Conservation (phyloP, 2,329 filamentous ascomycete genomes). For the Arthrobotrys iridis region DNA sequence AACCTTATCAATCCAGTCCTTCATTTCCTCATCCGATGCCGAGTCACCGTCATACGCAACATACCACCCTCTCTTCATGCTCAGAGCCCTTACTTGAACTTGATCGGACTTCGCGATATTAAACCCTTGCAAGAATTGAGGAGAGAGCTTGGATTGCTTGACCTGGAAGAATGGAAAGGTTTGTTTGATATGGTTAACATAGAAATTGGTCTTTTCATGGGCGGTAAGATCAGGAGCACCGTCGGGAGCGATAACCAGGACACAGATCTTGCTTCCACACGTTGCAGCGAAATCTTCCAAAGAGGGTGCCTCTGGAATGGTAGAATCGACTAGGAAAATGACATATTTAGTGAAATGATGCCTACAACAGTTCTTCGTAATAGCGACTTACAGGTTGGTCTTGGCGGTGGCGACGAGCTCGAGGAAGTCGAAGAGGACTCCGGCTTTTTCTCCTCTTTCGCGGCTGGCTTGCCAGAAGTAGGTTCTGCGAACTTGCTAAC, state of each 20-base stretch:
- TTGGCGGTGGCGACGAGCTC: conserved; percentile 60
- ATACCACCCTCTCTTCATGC: conserved; percentile 87
- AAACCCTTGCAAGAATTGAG: conserved; percentile 70
- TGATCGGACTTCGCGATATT: conserved; percentile 72
- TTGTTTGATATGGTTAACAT: conserved; percentile 62
- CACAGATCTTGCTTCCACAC: conserved; percentile 67
- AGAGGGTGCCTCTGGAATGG: conserved; percentile 74
- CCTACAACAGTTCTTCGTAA: background rate
- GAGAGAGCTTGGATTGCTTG: conserved; percentile 68
- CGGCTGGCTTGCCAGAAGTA: conserved; percentile 66
- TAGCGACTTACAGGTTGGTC: conserved; percentile 61
- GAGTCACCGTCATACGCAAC: conserved; percentile 72
- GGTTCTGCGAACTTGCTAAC: conserved; percentile 80
- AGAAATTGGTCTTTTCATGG: conserved; percentile 75
- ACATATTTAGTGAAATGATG: conserved; percentile 35
- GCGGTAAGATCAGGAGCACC: conserved; percentile 69
- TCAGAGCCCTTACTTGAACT: conserved; percentile 72
- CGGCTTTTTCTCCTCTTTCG: conserved; percentile 64
- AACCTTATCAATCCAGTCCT: conserved; percentile 90
- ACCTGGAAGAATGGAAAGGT: conserved; percentile 87
- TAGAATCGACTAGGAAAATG: conserved; percentile 66
- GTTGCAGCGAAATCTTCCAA: conserved; percentile 72
- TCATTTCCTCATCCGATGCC: conserved; percentile 72
- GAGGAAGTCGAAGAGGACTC: conserved; percentile 57
- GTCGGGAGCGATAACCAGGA: conserved; percentile 64